A percentile compares a stretch with the other conserved stretches of the same genome.
Evolutionary conservation across 106 monocot species (phyloP).

Genomic region (Triglochin maritima): DNA sequence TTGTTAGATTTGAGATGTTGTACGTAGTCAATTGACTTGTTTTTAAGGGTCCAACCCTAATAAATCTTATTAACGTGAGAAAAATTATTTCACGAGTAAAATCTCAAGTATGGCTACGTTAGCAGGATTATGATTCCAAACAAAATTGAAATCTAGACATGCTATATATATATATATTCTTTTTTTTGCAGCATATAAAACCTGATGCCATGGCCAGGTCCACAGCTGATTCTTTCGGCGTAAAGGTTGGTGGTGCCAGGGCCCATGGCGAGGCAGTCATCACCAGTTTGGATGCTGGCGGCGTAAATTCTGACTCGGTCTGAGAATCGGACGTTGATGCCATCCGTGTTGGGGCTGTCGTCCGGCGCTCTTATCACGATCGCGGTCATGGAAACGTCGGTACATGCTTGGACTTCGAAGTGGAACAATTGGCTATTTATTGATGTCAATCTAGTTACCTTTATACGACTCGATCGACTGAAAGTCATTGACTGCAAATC

Average conservation of each 20-base stretch:
- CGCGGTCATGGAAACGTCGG: neutral
- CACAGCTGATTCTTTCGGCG: neutral
- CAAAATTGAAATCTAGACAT: neutral
- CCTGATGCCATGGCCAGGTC: constrained; percentile 15
- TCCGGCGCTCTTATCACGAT: constrained; percentile 3
- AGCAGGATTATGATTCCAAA: neutral
- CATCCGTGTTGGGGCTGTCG: constrained; percentile 12
- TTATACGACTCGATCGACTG: neutral
- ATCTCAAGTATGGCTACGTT: too few species aligned
- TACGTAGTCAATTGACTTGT: too few species aligned
- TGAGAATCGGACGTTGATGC: constrained; percentile 10
- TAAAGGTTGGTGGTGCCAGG: constrained; percentile 5
- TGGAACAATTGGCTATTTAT: constrained; percentile 4
- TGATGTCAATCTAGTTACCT: neutral
- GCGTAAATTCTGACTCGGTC: neutral
- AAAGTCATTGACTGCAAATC: constrained; percentile 1
- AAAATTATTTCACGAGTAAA: neutral
- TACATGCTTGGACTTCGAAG: neutral
- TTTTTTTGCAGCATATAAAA: neutral
- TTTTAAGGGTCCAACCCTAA: too few species aligned
- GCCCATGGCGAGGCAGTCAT: constrained; percentile 12
- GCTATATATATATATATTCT: too few species aligned
- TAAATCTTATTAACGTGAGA: neutral
- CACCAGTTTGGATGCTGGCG: constrained; percentile 5
- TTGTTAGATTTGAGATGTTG: too few species aligned